Conservation (phyloP, 345 rosid species). For the Zanthoxylum bungeanum region DNA sequence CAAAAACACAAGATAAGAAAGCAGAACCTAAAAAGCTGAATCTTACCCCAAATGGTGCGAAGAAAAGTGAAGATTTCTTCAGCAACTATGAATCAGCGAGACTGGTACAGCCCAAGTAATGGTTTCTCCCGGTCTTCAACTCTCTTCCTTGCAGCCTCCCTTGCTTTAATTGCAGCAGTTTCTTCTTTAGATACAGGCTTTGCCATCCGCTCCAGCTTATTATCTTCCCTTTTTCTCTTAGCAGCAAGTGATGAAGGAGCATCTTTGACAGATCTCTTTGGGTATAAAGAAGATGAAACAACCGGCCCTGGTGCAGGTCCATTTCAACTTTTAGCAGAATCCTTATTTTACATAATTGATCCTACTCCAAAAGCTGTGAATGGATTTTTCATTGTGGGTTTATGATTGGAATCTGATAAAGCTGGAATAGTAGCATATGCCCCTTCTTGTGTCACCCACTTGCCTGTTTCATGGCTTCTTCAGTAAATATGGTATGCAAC, state of each 20-base stretch:
- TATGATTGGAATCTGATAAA: slow-evolving; percentile 35
- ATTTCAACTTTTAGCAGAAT: slow-evolving; percentile 25
- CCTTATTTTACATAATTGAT: slow-evolving; percentile 30
- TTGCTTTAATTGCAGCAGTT: slow-evolving; percentile 75
- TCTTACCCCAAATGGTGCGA: slow-evolving; percentile 14
- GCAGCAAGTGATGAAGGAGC: slow-evolving; percentile 58
- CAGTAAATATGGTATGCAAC: slow-evolving; percentile 17
- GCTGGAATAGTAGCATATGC: slow-evolving; percentile 54
- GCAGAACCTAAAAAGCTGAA: background rate
- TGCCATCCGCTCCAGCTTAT: slow-evolving; percentile 61
- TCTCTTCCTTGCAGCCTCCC: slow-evolving; percentile 95
- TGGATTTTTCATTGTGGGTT: slow-evolving; percentile 40
- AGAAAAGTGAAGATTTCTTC: slow-evolving; percentile 9
- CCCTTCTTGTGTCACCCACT: slow-evolving; percentile 83
- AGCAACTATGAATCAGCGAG: slow-evolving; percentile 38
- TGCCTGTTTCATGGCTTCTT: slow-evolving; percentile 55
- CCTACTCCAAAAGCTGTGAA: slow-evolving; percentile 27
- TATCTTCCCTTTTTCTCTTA: slow-evolving; percentile 69
- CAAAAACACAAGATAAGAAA: background rate
- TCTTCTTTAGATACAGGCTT: slow-evolving; percentile 75
- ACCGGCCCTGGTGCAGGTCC: slow-evolving; percentile 57
- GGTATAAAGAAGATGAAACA: slow-evolving; percentile 60
- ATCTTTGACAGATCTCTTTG: slow-evolving; percentile 62
- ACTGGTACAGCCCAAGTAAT: slow-evolving; percentile 79
- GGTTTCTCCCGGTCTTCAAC: slow-evolving; percentile 89